A percentile compares a stretch with the other conserved stretches of the same genome.
These are phyloP conservation scores for sunflower (Helianthus annuus) DNA, from an alignment of 129 eudicot genomes.

Conservation along the genomic window DNA sequence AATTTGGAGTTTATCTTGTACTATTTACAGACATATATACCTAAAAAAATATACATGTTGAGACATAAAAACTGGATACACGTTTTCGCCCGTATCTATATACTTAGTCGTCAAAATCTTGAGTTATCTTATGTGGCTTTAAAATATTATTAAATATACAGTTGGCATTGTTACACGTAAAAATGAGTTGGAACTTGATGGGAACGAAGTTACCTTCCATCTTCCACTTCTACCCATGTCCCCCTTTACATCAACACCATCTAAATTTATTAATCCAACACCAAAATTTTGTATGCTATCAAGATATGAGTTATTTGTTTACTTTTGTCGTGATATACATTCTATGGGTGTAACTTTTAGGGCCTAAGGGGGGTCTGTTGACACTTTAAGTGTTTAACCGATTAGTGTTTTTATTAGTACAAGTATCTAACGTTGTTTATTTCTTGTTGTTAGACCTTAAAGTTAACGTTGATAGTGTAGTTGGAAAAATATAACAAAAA, in stretches of 20 bases:
- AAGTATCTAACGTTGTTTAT: no score
- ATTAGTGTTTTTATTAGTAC: no score
- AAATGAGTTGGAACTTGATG: conserved; percentile 34
- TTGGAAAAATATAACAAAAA: no score
- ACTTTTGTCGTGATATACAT: not conserved
- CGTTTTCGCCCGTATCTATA: conserved; percentile 15
- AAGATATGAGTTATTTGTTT: conserved; percentile 16
- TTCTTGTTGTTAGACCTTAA: no score
- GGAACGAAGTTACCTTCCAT: conserved; percentile 29
- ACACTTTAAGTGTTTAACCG: no score
- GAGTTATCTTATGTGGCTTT: not conserved
- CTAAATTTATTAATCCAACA: conserved; percentile 18
- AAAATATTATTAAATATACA: conserved; percentile 20
- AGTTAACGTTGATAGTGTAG: no score
- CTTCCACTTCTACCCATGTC: conserved; percentile 27
- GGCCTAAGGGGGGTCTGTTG: no score
- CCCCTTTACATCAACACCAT: conserved; percentile 23
- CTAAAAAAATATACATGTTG: not conserved
- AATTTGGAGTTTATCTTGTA: not conserved
- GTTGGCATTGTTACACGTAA: conserved; percentile 35
- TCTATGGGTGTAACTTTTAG: not conserved
- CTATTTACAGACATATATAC: conserved; percentile 14
- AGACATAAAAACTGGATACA: conserved; percentile 1
- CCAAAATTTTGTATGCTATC: conserved; percentile 2
- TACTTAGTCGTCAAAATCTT: conserved; percentile 8